These are phyloP conservation scores for Salvia hispanica DNA, from an alignment of 257 asterid species.

Conservation along the genomic window DNA sequence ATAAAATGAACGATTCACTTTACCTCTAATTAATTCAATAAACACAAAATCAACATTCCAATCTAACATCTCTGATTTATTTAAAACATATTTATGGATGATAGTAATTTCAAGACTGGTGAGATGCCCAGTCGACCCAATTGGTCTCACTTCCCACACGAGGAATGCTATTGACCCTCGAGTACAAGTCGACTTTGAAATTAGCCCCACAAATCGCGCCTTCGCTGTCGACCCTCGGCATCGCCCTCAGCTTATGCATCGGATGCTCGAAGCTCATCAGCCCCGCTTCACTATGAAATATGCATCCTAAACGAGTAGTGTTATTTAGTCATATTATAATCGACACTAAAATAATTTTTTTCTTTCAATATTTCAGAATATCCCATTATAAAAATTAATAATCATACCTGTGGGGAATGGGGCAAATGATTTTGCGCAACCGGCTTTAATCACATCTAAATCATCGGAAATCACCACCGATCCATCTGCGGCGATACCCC, in stretches of 20 bases:
- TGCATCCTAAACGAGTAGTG: constrained; percentile 51
- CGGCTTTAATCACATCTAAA: constrained; percentile 61
- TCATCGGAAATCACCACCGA: constrained; percentile 88
- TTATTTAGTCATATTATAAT: too few relatives aligned
- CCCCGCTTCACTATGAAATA: constrained; percentile 79
- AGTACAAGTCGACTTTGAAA: constrained; percentile 67
- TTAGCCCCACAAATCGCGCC: constrained; percentile 83
- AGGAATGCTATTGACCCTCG: constrained; percentile 82
- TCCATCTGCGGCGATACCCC: constrained; percentile 92
- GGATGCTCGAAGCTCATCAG: constrained; percentile 91
- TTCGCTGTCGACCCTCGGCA: constrained; percentile 88
- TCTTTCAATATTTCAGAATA: too few relatives aligned
- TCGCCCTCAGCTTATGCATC: constrained; percentile 68
- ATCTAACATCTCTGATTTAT: too few relatives aligned
- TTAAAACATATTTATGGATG: too few relatives aligned
- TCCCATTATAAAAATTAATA: too few relatives aligned
- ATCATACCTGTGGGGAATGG: constrained; percentile 74
- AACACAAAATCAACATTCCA: too few relatives aligned
- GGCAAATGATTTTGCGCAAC: constrained; percentile 83
- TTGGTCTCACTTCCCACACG: constrained; percentile 80
- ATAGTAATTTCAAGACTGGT: not conserved
- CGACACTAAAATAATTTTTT: too few relatives aligned
- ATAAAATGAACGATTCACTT: too few relatives aligned
- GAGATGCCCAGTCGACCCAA: constrained; percentile 63
- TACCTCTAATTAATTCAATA: too few relatives aligned